These are phyloP conservation scores for Nicotiana tabacum DNA, from an alignment of 257 asterid species.

Conservation along the genomic window DNA sequence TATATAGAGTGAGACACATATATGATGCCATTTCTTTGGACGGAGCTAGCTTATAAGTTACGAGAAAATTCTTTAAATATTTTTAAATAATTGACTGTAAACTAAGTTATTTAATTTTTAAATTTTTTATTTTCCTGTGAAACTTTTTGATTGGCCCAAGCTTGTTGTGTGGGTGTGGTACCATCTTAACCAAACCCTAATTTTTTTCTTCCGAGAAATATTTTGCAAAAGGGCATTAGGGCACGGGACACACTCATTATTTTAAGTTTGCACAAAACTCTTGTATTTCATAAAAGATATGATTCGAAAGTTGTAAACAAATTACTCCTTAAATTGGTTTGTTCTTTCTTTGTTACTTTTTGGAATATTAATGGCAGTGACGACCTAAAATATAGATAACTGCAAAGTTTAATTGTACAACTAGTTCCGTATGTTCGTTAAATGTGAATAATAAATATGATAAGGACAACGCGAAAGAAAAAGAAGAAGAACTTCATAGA, in stretches of 20 bases:
- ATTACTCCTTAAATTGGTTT: too few species aligned
- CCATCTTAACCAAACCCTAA: slow-evolving; percentile 24
- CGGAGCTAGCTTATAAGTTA: too few species aligned
- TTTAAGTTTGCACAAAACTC: neutral
- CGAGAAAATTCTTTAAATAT: too few species aligned
- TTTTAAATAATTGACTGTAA: too few species aligned
- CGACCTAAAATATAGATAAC: too few species aligned
- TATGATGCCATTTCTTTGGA: neutral
- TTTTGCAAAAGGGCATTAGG: neutral
- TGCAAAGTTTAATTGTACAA: neutral
- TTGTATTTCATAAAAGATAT: neutral
- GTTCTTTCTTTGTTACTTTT: too few species aligned
- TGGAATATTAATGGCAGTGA: too few species aligned
- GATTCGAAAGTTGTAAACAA: neutral
- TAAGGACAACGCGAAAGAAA: neutral
- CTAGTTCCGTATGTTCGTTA: too few species aligned
- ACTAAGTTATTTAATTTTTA: too few species aligned
- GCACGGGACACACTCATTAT: neutral
- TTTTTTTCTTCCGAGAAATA: neutral
- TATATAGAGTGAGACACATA: neutral
- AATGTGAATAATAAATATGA: neutral
- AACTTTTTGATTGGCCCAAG: slow-evolving; percentile 7
- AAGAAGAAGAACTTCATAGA: neutral
- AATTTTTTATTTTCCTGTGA: neutral
- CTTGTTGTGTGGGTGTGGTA: neutral